phyloP scores from a whole-genome alignment of 257 asterid species.

The Penstemon barbatus region DNA sequence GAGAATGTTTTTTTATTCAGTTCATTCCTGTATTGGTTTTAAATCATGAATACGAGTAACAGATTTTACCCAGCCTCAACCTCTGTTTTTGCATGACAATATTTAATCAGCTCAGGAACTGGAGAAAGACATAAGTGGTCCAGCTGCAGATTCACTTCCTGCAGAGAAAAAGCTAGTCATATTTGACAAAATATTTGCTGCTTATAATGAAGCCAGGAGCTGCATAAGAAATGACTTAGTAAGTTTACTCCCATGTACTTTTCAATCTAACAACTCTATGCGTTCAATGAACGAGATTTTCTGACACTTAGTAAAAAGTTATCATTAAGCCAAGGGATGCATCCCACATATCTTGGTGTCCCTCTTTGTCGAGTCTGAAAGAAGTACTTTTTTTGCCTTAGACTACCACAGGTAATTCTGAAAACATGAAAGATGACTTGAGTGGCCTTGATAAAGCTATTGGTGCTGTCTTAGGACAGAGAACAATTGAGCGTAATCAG shows the following conservation, averaged over 20 bases:
- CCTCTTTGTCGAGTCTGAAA: slow-evolving; percentile 25
- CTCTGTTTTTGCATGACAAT: slow-evolving; percentile 28
- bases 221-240: slow-evolving; percentile 89
- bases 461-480: slow-evolving; percentile 83
- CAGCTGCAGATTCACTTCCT: slow-evolving; percentile 73
- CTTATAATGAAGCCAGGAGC: slow-evolving; percentile 90
- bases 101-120: slow-evolving; percentile 85
- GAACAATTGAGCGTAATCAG: slow-evolving; percentile 93
- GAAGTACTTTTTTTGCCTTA: slow-evolving; percentile 36
- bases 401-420: slow-evolving; percentile 88
- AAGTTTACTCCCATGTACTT: slow-evolving; percentile 22
- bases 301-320: slow-evolving; percentile 6
- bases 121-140: slow-evolving; percentile 83
- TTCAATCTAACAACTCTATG: slow-evolving; percentile 1
- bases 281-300: not conserved
- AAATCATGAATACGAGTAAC: slow-evolving; percentile 19
- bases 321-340: not conserved
- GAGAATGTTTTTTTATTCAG: not conserved
- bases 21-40: slow-evolving; percentile 9
- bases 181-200: slow-evolving; percentile 90
- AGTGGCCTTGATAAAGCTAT: slow-evolving; percentile 97
- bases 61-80: slow-evolving; percentile 29
- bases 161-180: slow-evolving; percentile 73
- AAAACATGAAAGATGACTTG: slow-evolving; percentile 82
- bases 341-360: not conserved